Percentiles rank a stretch among this genome's conserved stretches.
Evolutionary conservation across 106 monocot species (phyloP).

Genomic region (Apostasia shenzhenica): DNA sequence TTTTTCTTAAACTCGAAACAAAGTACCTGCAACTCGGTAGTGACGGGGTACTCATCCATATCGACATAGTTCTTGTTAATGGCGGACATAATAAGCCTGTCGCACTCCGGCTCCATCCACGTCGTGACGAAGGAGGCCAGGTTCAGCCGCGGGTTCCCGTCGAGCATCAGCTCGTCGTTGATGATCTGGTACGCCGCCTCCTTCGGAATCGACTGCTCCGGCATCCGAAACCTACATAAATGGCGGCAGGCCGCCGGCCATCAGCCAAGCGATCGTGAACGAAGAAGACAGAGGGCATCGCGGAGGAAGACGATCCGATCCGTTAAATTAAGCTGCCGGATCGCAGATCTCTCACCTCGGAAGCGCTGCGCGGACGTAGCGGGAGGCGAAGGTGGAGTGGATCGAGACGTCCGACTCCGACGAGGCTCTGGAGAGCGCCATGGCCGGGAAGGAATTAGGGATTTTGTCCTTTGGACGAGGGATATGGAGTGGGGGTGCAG

Average conservation of each 20-base stretch:
- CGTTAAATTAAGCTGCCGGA: not conserved
- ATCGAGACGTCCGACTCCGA: slow-evolving; percentile 32
- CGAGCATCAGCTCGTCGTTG: slow-evolving; percentile 87
- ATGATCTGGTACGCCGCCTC: slow-evolving; percentile 92
- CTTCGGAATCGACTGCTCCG: slow-evolving; percentile 75
- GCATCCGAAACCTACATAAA: slow-evolving; percentile 42
- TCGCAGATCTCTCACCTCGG: slow-evolving; percentile 27
- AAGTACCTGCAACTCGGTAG: slow-evolving; percentile 79
- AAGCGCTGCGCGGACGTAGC: slow-evolving; percentile 49
- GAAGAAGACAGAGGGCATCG: no score
- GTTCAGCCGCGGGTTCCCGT: slow-evolving; percentile 90
- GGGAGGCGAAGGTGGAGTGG: slow-evolving; percentile 55
- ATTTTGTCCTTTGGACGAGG: no score
- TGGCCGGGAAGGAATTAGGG: not conserved
- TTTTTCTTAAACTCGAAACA: no score
- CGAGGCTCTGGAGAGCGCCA: slow-evolving; percentile 28
- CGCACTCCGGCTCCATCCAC: slow-evolving; percentile 98
- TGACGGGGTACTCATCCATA: slow-evolving; percentile 92
- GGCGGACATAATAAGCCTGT: slow-evolving; percentile 70
- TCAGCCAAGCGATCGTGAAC: no score
- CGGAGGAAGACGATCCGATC: no score
- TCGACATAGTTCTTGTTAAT: slow-evolving; percentile 95
- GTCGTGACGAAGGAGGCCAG: slow-evolving; percentile 92
- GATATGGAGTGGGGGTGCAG: no score
- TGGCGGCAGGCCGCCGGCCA: no score